phyloP scores from a whole-genome alignment of 164 flowering plant species.

The Magnolia changhungtana region DNA sequence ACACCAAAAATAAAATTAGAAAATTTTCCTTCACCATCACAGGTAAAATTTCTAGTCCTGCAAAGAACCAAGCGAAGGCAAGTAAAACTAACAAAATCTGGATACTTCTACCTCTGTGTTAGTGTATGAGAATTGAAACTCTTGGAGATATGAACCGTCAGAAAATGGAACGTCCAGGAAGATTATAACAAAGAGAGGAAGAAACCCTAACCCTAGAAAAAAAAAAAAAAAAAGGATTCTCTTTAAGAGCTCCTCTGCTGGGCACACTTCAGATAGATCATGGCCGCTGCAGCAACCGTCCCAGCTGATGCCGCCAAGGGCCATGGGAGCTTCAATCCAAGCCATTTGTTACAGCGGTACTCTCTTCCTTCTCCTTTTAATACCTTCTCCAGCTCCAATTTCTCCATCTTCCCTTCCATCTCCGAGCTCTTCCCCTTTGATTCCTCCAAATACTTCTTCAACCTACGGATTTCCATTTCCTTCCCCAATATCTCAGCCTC shows the following conservation, averaged over 20 bases:
- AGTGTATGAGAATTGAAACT: too few relatives aligned
- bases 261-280: not conserved
- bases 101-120: too few relatives aligned
- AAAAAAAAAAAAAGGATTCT: not conserved
- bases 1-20: too few relatives aligned
- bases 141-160: too few relatives aligned
- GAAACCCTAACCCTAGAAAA: not conserved
- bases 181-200: not conserved
- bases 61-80: too few relatives aligned
- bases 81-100: too few relatives aligned
- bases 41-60: too few relatives aligned
- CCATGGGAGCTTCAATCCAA: not conserved
- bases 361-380: too few relatives aligned
- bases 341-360: too few relatives aligned
- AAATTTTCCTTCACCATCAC: too few relatives aligned
- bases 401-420: not conserved
- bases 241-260: not conserved
- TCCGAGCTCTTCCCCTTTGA: not conserved
- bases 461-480: not conserved
- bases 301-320: not conserved
- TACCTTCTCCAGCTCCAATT: too few relatives aligned
- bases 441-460: not conserved
- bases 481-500: not conserved
- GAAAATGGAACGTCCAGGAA: too few relatives aligned
- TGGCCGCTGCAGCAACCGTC: not conserved